Base-by-base conservation (phyloP, 345 rosid species). In the Syzygium jambos region DNA sequence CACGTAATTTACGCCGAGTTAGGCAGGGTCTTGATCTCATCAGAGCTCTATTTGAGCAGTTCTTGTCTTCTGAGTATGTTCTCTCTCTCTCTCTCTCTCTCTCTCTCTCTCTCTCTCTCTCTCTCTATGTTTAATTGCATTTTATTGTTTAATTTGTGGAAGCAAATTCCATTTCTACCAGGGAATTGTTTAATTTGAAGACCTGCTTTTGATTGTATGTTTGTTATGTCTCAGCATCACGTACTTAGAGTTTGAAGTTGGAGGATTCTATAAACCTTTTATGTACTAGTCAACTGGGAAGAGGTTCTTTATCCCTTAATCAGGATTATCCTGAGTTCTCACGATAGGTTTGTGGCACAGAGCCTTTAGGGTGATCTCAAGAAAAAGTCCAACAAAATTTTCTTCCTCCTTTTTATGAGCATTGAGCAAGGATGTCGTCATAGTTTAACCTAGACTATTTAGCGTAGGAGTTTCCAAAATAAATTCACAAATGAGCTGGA, bases 11-110 rank as follows among this genome's bases (percentile, higher is more conserved):
- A 30, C 89, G 98, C n/a, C 93, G 99, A 6, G 98, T 96, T 23
- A 93, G 99, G 87, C 98, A 95, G 93, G 98, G 99, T 84, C 95
- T 96, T 86, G 99, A 96, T 85, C 96, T 96, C 88, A 93, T 97
- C 90, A 92, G 98, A 77, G 98, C 95, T 87, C 89, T 97, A 59
- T 96, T 97, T 51, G 94, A 95, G 86, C 93, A 95, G 34, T 97
- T 96, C 77, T 73, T 97, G 88, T 88, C 95, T 46, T 85, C 93
- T 3, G 89, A 92, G 96, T 94, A 92, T 3, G 91, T 84, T 78
- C 51, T 49, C 59, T 11, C 43, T 29, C 54, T 55, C 27, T 86
- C 34, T 21, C 49, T 82, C 43, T 80, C 49, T 80, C 65, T 57
- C 65, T 57, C 65, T 61, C 77, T 29, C 77, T 63, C 63, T 57